A percentile compares a stretch with the other conserved stretches of the same genome.
Evolutionary conservation across 1,139 yeast species (phyloP).

Genomic region (Geotrichum candidum): DNA sequence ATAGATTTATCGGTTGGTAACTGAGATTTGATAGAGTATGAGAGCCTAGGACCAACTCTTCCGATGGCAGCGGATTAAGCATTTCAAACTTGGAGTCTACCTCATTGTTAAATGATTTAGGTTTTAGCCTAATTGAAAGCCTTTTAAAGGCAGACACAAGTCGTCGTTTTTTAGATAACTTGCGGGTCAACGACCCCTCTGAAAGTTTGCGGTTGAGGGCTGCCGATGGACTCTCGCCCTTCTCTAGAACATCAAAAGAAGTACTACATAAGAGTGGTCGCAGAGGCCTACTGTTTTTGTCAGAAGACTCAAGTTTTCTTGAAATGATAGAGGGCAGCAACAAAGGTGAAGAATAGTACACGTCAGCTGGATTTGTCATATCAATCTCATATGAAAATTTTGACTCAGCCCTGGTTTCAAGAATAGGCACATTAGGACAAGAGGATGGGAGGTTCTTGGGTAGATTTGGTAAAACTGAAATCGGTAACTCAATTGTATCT

Average conservation of each 20-base stretch:
- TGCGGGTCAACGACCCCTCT: not conserved
- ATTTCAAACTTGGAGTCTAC: not conserved
- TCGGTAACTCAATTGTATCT: not conserved
- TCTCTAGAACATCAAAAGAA: not conserved
- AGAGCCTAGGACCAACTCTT: not conserved
- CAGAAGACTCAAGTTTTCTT: not conserved
- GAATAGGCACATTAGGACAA: not conserved
- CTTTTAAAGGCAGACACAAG: constrained; percentile 6
- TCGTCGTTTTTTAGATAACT: not conserved
- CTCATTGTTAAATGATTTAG: not conserved
- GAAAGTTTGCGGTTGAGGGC: constrained; percentile 1
- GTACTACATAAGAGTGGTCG: not conserved
- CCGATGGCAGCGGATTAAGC: not conserved
- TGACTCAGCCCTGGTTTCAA: not conserved
- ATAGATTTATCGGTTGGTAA: not conserved
- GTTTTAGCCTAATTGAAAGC: constrained; percentile 5
- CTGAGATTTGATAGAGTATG: not conserved
- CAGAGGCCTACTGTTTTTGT: not conserved
- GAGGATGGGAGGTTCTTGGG: not conserved
- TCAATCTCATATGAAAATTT: not conserved
- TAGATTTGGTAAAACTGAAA: not conserved
- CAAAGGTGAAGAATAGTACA: not conserved
- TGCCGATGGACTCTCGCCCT: not conserved
- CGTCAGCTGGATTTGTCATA: not conserved
- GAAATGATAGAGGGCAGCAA: not conserved